Evolutionary conservation across 208 protist species (phyloP).

Genomic region (Vickermania ingenoplastis): DNA sequence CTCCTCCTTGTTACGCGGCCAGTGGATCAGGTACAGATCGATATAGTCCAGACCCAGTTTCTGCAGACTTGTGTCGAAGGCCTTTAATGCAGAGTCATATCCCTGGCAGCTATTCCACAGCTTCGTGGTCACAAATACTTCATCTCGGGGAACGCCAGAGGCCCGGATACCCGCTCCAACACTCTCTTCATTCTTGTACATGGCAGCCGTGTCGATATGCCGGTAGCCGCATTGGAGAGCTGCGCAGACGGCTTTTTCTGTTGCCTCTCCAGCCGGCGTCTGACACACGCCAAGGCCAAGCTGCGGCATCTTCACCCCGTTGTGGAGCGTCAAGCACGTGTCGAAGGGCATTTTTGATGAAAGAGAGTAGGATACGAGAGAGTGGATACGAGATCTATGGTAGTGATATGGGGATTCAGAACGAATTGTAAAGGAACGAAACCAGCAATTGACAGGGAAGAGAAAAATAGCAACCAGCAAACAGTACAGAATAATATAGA

Average conservation of each 20-base stretch:
- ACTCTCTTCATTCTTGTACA: slow-evolving; percentile 86
- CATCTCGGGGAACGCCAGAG: slow-evolving; percentile 6
- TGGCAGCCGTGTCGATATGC: slow-evolving; percentile 78
- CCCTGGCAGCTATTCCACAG: slow-evolving; percentile 35
- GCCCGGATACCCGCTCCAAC: slow-evolving; percentile 58
- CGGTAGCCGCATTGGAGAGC: slow-evolving; percentile 69
- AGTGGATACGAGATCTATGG: not conserved
- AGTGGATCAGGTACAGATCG: slow-evolving; percentile 96
- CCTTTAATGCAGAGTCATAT: slow-evolving; percentile 47
- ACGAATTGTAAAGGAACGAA: not conserved
- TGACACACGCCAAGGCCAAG: slow-evolving; percentile 82
- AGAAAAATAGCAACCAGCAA: not conserved
- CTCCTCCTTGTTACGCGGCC: slow-evolving; percentile 42
- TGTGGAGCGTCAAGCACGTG: slow-evolving; percentile 28
- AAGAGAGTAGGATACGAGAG: not conserved
- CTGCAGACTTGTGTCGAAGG: slow-evolving; percentile 46
- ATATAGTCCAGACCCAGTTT: slow-evolving; percentile 83
- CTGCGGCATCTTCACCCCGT: slow-evolving; percentile 72
- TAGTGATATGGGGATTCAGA: too few relatives aligned
- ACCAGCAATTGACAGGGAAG: not conserved
- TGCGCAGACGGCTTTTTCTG: slow-evolving; percentile 30
- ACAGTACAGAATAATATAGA: slow-evolving; percentile 5
- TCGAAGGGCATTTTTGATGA: slow-evolving; percentile 7
- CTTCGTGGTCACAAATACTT: not conserved
- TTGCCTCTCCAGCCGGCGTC: slow-evolving; percentile 22